Evolutionary conservation across 208 protist genomes (phyloP), one percentile per base, ranked within the genome.

Genomic region (Leptomonas pyrrhocoris): DNA sequence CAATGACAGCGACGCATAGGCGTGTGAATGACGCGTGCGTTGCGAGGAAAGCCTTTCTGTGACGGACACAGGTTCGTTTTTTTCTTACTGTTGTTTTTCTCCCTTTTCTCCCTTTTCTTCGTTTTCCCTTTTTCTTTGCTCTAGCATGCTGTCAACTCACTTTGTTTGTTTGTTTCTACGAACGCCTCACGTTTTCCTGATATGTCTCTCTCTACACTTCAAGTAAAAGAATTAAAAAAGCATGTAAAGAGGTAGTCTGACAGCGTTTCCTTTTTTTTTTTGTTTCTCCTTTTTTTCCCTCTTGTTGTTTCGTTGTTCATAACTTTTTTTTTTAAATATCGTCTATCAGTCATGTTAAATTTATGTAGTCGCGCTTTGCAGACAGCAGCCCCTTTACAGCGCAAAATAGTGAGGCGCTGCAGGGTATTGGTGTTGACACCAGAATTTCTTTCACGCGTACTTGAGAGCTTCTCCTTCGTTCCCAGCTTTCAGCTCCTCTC

Each of bases 191-290:
- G 50, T 51, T 57, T 53, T 68, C 55, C 34, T 16, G 36, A 62
- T 19, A 36, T n/a, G 34, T 21, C 31, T 53, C 31, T n/a, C 45
- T 43, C 31, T 58, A 53, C 64, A 50, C 54, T 38, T 38, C 53
- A 53, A 56, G 13, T 46, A 65, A 59, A 66, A 73, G 56, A 67
- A 55, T 23, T 34, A 36, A 49, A 49, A 3, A n/a, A 63, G 21
- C 7, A 31, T 55, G 25, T 69, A 58, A 34, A 18, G 45, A 25
- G 58, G 38, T 38, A 49, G 58, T 51, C 43, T 51, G 58, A 63
- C 42, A 63, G 58, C 58, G 43, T 27, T 51, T 63, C 4, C 1
- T 40, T 31, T 8, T 40, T 42, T 40, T 43, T 40, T 34, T 53
- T 38, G 6, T 38, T 59, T 45, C 45, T n/a, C n/a, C n/a, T 38